These are phyloP conservation scores for Cyberlindnera misumaiensis DNA, from an alignment of 805 yeast species.

Conservation along the genomic window DNA sequence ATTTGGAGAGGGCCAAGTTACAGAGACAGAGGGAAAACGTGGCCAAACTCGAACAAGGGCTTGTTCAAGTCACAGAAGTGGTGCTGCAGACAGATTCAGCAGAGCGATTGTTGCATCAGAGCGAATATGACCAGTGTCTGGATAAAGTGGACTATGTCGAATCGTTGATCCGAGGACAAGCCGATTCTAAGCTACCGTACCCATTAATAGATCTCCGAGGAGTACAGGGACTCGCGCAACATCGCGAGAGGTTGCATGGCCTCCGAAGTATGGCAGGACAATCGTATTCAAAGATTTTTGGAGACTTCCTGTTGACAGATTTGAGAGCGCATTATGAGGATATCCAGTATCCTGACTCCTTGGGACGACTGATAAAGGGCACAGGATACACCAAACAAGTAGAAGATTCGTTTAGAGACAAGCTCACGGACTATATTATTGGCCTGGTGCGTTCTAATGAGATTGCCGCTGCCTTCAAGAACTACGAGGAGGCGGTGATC, in stretches of 20 bases:
- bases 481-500: conserved; percentile 62
- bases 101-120: conserved; percentile 36
- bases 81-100: conserved; percentile 43
- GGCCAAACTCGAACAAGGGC: conserved; percentile 53
- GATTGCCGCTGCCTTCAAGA: conserved; percentile 50
- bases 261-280: conserved; percentile 63
- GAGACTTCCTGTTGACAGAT: conserved; percentile 51
- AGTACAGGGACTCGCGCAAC: conserved; percentile 25
- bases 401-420: conserved; percentile 31
- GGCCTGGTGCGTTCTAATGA: conserved; percentile 60
- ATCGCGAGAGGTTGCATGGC: conserved; percentile 46
- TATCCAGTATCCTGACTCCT: conserved; percentile 40
- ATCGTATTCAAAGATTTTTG: conserved; percentile 55
- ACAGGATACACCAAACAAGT: conserved; percentile 35
- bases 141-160: conserved; percentile 53
- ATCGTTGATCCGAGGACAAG: conserved; percentile 48
- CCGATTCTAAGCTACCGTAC: conserved; percentile 36
- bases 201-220: conserved; percentile 25
- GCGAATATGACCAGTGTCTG: conserved; percentile 48
- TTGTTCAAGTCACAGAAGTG: conserved; percentile 41
- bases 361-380: conserved; percentile 35
- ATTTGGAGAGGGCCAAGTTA: conserved; percentile 42
- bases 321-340: conserved; percentile 49
- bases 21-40: conserved; percentile 51
- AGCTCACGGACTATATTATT: conserved; percentile 40